Evolutionary conservation across 1,284 basidiomycete species (phyloP), one percentile per base, ranked within the genome.

Genomic region (Kalmanozyma brasiliensis): DNA sequence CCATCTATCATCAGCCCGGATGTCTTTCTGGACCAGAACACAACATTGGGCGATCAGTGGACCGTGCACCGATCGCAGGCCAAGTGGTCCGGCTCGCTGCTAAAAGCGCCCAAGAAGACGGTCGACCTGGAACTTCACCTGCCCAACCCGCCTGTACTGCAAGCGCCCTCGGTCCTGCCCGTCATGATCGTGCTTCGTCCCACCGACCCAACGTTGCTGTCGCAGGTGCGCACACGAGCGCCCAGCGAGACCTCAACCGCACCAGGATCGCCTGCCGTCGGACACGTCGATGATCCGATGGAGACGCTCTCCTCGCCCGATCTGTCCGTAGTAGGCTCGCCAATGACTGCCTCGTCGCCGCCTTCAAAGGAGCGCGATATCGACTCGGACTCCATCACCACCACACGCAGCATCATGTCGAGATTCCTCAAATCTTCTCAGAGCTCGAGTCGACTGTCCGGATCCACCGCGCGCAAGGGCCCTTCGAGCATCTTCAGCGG

Each of bases 81-180:
- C 32, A 76, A 73, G 52, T 78, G 77, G 77, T 46, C 65, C 13
- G 77, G 77, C 1, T 72, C 61, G 33, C 24, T 74, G 47, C 49
- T 75, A 45, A 73, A 64, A 42, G 41, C 74, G n/a, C 37, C 63
- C 26, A 51, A 46, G 20, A 69, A 62, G 34, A 61, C 59, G 26
- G 64, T 78, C 32, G 70, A 78, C n/a, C 44, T 78, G 19, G 77
- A 78, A 49, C 52, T 74, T 6, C 71, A 74, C 44, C 34, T 72
- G 11, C 69, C 68, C 19, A 56, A 48, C 23, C 68, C 66, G 16
- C 60, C 64, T 16, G 57, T 65, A 16, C 40, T 78, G 17, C 76
- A 77, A 16, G 66, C 77, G 17, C 77, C 77, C 14, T 73, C 70
- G 8, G 65, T 66, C 32, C 53, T 78, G 2, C 77, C 77, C n/a